Percentiles rank a stretch among this genome's conserved stretches.
These are phyloP conservation scores for Laburnicola sp. DNA, from an alignment of 2,329 filamentous ascomycete genomes.

Conservation along the genomic window DNA sequence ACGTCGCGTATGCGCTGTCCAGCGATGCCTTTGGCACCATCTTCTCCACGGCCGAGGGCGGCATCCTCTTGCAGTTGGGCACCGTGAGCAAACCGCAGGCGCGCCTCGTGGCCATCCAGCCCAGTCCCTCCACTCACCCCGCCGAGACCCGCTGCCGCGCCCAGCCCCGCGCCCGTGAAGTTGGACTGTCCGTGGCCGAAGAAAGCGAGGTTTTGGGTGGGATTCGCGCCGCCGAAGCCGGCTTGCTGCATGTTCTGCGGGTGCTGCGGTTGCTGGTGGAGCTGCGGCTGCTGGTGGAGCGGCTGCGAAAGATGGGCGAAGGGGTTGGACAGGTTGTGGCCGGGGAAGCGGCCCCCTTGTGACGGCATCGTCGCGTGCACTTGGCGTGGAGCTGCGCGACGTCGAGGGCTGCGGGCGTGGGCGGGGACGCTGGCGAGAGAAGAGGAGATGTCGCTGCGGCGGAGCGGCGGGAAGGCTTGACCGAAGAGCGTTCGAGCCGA, in stretches of 20 bases:
- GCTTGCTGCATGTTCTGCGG: conserved; percentile 66
- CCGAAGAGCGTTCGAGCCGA: not conserved
- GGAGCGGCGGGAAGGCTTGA: too few relatives aligned
- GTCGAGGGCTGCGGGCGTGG: too few relatives aligned
- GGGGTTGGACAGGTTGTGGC: conserved; percentile 60
- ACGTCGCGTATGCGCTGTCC: conserved; percentile 85
- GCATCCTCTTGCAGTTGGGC: conserved; percentile 57
- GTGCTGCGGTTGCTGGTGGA: conserved; percentile 52
- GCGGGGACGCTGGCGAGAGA: too few relatives aligned
- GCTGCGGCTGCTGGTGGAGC: conserved; percentile 52
- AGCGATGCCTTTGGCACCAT: conserved; percentile 62
- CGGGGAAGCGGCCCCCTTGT: conserved; percentile 61
- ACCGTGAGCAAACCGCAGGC: conserved; percentile 83
- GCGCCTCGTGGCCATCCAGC: conserved; percentile 81
- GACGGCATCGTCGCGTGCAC: conserved; percentile 55
- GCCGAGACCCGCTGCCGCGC: conserved; percentile 58
- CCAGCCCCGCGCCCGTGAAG: conserved; percentile 59
- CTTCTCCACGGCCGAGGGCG: conserved; percentile 54
- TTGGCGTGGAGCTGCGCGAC: too few relatives aligned
- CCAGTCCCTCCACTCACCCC: conserved; percentile 62
- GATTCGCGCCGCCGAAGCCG: conserved; percentile 59
- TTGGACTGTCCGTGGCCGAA: conserved; percentile 43
- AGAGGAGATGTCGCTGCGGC: too few relatives aligned
- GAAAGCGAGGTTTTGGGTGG: conserved; percentile 68
- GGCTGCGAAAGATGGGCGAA: conserved; percentile 59